Percentiles rank a stretch among this genome's conserved stretches.
Evolutionary conservation across 148 eudicot species (phyloP).

Genomic region (Nepenthes mirabilis): DNA sequence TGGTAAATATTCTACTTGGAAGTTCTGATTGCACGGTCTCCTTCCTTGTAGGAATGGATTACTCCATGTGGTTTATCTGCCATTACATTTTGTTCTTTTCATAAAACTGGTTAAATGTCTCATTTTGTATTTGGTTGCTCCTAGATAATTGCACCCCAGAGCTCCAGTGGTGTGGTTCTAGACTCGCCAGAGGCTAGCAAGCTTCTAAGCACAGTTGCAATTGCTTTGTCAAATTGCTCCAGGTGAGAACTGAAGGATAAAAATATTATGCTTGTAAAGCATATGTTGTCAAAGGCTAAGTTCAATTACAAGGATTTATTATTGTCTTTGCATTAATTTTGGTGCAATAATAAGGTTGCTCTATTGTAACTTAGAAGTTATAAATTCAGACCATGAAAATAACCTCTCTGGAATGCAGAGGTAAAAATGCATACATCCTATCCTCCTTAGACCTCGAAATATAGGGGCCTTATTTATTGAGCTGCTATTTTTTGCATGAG

Average conservation of each 20-base stretch:
- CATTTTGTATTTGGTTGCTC: background rate
- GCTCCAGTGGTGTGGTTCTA: slow-evolving; percentile 88
- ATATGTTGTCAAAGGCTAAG: background rate
- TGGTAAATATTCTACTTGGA: slow-evolving; percentile 29
- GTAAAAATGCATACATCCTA: too few relatives aligned
- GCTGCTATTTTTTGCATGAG: too few relatives aligned
- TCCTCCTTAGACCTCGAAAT: too few relatives aligned
- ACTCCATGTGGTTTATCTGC: background rate
- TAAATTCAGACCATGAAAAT: too few relatives aligned
- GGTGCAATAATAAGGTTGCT: too few relatives aligned
- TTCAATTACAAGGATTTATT: background rate
- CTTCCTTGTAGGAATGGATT: background rate
- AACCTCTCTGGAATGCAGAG: too few relatives aligned
- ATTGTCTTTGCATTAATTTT: too few relatives aligned
- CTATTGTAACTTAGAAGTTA: too few relatives aligned
- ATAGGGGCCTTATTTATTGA: too few relatives aligned
- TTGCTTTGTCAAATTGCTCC: slow-evolving; percentile 83
- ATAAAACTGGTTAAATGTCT: background rate
- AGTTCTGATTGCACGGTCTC: slow-evolving; percentile 1
- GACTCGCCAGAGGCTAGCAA: slow-evolving; percentile 98
- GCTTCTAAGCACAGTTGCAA: slow-evolving; percentile 93
- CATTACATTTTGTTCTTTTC: background rate
- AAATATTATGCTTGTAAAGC: too few relatives aligned
- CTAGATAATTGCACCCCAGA: slow-evolving; percentile 87
- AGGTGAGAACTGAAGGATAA: slow-evolving; percentile 28